phyloP scores from a whole-genome alignment of 257 asterid genomes.

The Catharanthus roseus region DNA sequence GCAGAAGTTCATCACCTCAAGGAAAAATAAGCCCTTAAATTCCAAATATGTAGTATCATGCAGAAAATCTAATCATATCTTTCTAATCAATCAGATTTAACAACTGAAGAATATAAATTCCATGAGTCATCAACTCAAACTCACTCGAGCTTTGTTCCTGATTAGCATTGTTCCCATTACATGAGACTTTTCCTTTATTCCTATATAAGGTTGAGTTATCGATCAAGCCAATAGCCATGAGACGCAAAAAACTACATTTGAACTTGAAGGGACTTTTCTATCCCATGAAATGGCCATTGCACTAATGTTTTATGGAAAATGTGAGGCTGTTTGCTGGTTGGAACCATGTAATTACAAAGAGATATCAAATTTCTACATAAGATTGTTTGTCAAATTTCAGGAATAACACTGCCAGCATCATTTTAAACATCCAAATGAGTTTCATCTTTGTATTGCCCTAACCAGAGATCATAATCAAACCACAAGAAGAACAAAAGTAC shows the following conservation, averaged over 20 bases:
- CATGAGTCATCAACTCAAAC: background rate
- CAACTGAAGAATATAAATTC: background rate
- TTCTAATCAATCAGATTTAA: background rate
- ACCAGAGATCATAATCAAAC: background rate
- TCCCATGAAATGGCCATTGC: too few relatives aligned
- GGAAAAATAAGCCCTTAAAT: background rate
- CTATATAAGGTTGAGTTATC: background rate
- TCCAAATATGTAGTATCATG: background rate
- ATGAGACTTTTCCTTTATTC: background rate
- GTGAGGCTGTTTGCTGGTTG: background rate
- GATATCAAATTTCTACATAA: background rate
- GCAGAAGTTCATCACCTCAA: background rate
- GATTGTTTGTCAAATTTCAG: background rate
- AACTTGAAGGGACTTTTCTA: too few relatives aligned
- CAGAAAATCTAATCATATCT: background rate
- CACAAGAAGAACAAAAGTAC: background rate
- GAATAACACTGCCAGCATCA: background rate
- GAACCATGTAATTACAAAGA: background rate
- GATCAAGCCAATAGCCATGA: background rate
- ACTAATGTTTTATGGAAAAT: background rate
- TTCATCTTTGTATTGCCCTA: background rate
- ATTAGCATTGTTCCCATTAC: background rate
- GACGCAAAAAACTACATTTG: too few relatives aligned
- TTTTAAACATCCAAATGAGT: background rate
- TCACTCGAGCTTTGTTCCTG: background rate